phyloP scores from a whole-genome alignment of 805 yeast species.

The Suhomyces sp. region DNA sequence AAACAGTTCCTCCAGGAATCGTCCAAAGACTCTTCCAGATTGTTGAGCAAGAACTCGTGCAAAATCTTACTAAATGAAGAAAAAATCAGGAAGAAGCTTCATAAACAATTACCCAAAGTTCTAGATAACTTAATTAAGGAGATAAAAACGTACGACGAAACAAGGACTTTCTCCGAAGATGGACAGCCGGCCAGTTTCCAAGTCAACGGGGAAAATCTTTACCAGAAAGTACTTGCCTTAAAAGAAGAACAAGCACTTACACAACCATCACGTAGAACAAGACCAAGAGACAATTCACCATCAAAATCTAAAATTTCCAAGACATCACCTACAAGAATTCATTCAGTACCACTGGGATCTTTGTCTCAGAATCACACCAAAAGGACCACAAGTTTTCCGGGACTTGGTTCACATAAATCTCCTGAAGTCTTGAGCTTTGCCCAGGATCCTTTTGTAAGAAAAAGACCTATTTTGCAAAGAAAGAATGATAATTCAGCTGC shows the following conservation, averaged over 20 bases:
- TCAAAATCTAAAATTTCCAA: background rate
- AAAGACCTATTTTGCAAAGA: background rate
- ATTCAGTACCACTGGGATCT: background rate
- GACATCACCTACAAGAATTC: background rate
- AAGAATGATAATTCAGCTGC: constrained; percentile 3
- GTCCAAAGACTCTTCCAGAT: constrained; percentile 74
- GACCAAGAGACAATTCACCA: background rate
- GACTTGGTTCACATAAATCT: background rate
- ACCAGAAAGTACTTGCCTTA: constrained; percentile 33
- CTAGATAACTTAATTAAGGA: constrained; percentile 49
- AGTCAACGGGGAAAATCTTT: constrained; percentile 50
- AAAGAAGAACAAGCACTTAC: constrained; percentile 18
- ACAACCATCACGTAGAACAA: background rate
- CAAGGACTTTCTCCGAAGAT: constrained; percentile 8
- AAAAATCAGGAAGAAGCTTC: constrained; percentile 61
- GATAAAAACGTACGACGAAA: constrained; percentile 47
- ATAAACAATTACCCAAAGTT: constrained; percentile 66
- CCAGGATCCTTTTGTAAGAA: background rate
- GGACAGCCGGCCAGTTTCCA: constrained; percentile 10
- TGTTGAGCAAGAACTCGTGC: constrained; percentile 72
- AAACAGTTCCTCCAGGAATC: constrained; percentile 63
- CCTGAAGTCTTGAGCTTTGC: background rate
- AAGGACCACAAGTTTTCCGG: background rate
- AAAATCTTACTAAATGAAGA: constrained; percentile 80
- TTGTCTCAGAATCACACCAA: background rate